phyloP scores from a whole-genome alignment of 192 early-diverging fungal species.

The Allomyces macrogynus region DNA sequence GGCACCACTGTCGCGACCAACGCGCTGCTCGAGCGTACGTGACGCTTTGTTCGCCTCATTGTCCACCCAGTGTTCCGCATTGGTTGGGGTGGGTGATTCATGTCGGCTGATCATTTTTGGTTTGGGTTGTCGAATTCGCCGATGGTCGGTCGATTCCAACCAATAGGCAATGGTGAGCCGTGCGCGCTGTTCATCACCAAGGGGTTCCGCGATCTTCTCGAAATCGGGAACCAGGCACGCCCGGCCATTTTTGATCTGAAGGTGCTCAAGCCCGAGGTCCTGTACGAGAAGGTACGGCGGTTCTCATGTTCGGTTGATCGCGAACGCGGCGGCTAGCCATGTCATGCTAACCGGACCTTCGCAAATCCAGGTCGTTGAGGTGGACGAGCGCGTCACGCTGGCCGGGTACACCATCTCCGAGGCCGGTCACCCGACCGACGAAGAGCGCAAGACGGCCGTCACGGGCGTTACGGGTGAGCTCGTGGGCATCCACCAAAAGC shows the following conservation, averaged over 20 bases:
- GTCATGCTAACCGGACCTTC: neutral
- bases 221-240: constrained; percentile 76
- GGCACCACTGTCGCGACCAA: constrained; percentile 97
- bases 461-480: constrained; percentile 74
- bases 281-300: constrained; percentile 48
- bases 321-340: too few species aligned
- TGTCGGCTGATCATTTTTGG: too few species aligned
- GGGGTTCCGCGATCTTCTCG: constrained; percentile 69
- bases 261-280: constrained; percentile 63
- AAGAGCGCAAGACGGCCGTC: constrained; percentile 16
- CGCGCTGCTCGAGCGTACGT: constrained; percentile 47
- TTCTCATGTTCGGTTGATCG: constrained; percentile 1
- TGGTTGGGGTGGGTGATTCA: too few species aligned
- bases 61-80: too few species aligned
- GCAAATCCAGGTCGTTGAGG: constrained; percentile 56
- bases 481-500: constrained; percentile 37
- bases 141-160: too few species aligned
- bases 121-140: too few species aligned
- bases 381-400: constrained; percentile 74
- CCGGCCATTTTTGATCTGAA: constrained; percentile 87
- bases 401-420: constrained; percentile 47
- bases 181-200: constrained; percentile 74
- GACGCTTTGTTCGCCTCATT: too few species aligned
- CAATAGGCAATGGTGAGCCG: constrained; percentile 56
- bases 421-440: constrained; percentile 18